Base-by-base conservation (phyloP, 116 monocot genomes). In the Iris pallida region DNA sequence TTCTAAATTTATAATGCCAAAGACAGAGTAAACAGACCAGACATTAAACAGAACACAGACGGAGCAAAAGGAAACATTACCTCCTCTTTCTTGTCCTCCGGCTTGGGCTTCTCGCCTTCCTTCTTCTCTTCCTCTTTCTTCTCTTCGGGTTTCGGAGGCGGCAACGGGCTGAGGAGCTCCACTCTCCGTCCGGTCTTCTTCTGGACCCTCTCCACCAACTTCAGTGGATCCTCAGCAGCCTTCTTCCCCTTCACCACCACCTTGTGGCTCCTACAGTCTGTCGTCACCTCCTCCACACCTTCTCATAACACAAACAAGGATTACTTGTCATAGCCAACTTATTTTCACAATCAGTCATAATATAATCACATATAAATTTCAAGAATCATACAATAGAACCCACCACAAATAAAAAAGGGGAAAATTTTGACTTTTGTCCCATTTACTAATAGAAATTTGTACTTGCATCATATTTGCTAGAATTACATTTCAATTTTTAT, bases 181-280 rank as follows among this genome's bases (percentile, higher is more conserved):
- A 79, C 89, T 57, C 80, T 89, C 52, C 86, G 76, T 6, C 89
- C 81, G 11, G 76, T 86, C 81, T 86, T 93, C 73, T 76, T 78
- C 79, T 82, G 75, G 45, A 88, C 79, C 7, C 88, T 80, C 20
- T 88, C 89, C 53, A 82, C 86, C 61, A 86, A 79, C 60, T 80
- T 86, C 68, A 75, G 61, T 0, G 92, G 92, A 57, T 86, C 79
- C 60, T 77, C 83, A 13, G 87, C 90, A 17, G 81, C 91, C 66
- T 80, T 80, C 68, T 64, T 76, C 47, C 92, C 92, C 63, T 92
- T 92, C 60, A 88, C 88, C 59, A 81, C 74, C 67, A 92, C 92
- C 79, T 63, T 83, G 73, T 85, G 85, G 4, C 74, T 65, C 65
- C 68, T 76, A 43, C 79, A 86, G 62, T 92, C 92, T 41, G 88